phyloP scores from a whole-genome alignment of 148 eudicot species.

The Cornus controversa region DNA sequence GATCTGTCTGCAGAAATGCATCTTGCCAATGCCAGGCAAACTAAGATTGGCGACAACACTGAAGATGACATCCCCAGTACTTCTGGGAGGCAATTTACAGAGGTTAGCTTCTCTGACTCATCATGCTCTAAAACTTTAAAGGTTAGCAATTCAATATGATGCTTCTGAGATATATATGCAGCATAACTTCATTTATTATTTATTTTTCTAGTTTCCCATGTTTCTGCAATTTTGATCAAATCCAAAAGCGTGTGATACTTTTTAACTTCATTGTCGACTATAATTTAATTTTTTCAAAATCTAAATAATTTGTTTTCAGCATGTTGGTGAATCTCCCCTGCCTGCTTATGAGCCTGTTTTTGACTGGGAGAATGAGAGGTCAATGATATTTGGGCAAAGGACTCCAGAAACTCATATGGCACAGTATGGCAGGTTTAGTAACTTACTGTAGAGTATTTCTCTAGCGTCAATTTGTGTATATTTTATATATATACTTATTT shows the following conservation, averaged over 20 bases:
- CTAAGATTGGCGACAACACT: slow-evolving; percentile 59
- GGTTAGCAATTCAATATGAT: slow-evolving; percentile 25
- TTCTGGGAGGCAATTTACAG: slow-evolving; percentile 76
- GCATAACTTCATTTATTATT: neutral
- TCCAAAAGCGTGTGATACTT: neutral
- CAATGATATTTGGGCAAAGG: slow-evolving; percentile 91
- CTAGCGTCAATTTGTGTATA: neutral
- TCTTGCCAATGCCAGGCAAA: slow-evolving; percentile 78
- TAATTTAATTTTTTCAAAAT: neutral
- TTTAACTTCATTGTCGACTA: neutral
- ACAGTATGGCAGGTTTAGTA: slow-evolving; percentile 68
- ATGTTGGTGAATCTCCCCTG: slow-evolving; percentile 84
- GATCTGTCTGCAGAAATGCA: slow-evolving; percentile 61
- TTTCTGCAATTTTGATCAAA: slow-evolving; percentile 1
- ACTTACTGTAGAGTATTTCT: slow-evolving; percentile 2
- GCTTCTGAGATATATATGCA: neutral
- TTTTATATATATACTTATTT: neutral
- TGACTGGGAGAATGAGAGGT: slow-evolving; percentile 98
- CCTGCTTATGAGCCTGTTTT: slow-evolving; percentile 97
- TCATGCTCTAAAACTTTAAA: slow-evolving; percentile 30
- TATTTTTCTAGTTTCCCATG: neutral
- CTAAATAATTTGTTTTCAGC: slow-evolving; percentile 51
- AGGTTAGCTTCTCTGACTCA: slow-evolving; percentile 36
- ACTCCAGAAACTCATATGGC: slow-evolving; percentile 63
- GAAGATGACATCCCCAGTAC: slow-evolving; percentile 88